A percentile compares a stretch with the other conserved stretches of the same genome.
These are phyloP conservation scores for Noccaea bulbosa DNA, from an alignment of 345 rosid species.

Conservation along the genomic window DNA sequence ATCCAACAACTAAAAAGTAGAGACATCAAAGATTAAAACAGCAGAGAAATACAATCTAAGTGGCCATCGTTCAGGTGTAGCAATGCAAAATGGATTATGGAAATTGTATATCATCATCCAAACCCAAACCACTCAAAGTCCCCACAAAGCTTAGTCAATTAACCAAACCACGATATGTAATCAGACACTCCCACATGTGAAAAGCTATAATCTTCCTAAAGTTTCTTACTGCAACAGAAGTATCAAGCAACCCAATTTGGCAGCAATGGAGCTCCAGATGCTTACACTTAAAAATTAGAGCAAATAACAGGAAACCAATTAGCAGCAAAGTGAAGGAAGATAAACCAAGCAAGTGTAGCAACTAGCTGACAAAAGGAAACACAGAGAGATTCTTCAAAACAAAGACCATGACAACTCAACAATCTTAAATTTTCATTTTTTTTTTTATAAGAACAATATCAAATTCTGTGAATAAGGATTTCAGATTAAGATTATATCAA, in stretches of 20 bases:
- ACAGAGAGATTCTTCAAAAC: background rate
- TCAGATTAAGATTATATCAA: background rate
- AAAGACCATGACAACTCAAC: background rate
- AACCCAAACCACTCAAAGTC: constrained; percentile 7
- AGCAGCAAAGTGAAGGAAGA: constrained; percentile 1
- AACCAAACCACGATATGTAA: background rate
- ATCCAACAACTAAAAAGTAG: constrained; percentile 6
- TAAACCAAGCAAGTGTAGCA: background rate
- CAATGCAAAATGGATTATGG: background rate
- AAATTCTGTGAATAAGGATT: background rate
- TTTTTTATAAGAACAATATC: background rate
- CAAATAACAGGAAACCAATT: constrained; percentile 17
- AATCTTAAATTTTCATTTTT: background rate
- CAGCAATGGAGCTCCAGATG: background rate
- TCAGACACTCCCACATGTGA: background rate
- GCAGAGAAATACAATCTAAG: constrained; percentile 1
- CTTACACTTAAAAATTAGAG: background rate
- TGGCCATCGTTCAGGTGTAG: background rate
- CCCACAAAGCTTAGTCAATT: background rate
- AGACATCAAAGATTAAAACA: background rate
- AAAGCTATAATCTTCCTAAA: background rate
- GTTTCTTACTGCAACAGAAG: background rate
- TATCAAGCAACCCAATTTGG: constrained; percentile 14
- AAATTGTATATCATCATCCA: background rate
- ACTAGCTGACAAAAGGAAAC: background rate